Conservation (phyloP, 108 stramenopile species). For the Nitzschia sp. region DNA sequence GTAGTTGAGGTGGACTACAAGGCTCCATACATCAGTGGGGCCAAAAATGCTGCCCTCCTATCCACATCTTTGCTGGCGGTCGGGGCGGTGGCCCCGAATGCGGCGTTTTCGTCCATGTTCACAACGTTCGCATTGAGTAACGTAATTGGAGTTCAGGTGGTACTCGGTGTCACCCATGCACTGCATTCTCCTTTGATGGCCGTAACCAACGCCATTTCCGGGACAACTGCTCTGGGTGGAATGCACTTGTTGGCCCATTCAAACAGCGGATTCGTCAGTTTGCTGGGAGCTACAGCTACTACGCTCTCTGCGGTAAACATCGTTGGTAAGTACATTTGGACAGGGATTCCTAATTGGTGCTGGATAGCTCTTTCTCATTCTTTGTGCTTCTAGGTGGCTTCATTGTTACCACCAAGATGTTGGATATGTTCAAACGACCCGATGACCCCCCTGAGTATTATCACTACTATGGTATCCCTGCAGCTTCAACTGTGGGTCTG, state of each 20-base stretch:
- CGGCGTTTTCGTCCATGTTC: conserved; percentile 92
- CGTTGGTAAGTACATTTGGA: conserved; percentile 56
- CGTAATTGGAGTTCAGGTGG: conserved; percentile 94
- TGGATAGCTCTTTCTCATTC: neutral
- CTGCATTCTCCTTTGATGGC: conserved; percentile 99
- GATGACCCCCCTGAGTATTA: conserved; percentile 98
- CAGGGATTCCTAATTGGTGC: neutral
- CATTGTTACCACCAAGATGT: conserved; percentile 98
- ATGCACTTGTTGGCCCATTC: conserved; percentile 93
- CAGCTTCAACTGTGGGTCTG: conserved; percentile 72
- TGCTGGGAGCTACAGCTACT: conserved; percentile 89
- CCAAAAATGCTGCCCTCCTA: conserved; percentile 65
- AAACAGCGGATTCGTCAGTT: conserved; percentile 56
- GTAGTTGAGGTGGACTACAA: conserved; percentile 74
- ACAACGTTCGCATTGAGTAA: conserved; percentile 94
- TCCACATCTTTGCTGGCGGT: conserved; percentile 78
- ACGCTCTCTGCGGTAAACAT: conserved; percentile 93
- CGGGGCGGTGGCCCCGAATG: conserved; percentile 88
- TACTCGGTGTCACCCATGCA: conserved; percentile 94
- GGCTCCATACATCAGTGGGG: conserved; percentile 66
- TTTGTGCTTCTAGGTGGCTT: conserved; percentile 66
- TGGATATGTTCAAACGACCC: conserved; percentile 99
- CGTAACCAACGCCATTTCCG: conserved; percentile 95
- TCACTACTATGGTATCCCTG: conserved; percentile 95
- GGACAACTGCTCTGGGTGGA: conserved; percentile 97